Conservation (phyloP, 2,329 filamentous ascomycete species). For the Cercospora beticola region DNA sequence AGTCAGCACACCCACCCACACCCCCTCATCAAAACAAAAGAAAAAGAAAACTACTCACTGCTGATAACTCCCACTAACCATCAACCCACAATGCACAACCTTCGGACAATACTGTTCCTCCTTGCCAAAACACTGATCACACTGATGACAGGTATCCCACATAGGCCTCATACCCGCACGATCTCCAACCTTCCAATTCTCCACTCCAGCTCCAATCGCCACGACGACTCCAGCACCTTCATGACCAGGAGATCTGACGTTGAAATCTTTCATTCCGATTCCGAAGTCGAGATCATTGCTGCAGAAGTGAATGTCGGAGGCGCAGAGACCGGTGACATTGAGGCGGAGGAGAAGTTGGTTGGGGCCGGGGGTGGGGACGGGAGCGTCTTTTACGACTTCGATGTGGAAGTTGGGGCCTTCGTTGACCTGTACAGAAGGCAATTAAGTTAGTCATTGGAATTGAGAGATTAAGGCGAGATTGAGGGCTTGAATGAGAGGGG, state of each 20-base stretch:
- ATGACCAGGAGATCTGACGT: slow-evolving; percentile 40
- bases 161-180: slow-evolving; percentile 52
- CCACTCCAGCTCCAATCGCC: slow-evolving; percentile 55
- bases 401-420: slow-evolving; percentile 51
- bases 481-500: neutral
- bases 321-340: slow-evolving; percentile 59
- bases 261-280: slow-evolving; percentile 43
- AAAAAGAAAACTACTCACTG: slow-evolving; percentile 36
- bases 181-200: slow-evolving; percentile 54
- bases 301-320: slow-evolving; percentile 57
- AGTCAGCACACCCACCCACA: neutral
- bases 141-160: slow-evolving; percentile 52
- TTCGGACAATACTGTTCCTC: slow-evolving; percentile 55
- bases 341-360: slow-evolving; percentile 58
- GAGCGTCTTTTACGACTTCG: slow-evolving; percentile 46
- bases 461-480: neutral
- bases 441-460: neutral
- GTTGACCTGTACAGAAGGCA: slow-evolving; percentile 43
- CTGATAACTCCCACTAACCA: slow-evolving; percentile 53
- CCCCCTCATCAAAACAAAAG: neutral
- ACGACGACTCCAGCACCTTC: slow-evolving; percentile 60
- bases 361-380: slow-evolving; percentile 50
- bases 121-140: slow-evolving; percentile 51
- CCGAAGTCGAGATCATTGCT: slow-evolving; percentile 49
- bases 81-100: slow-evolving; percentile 49